Conservation (phyloP, 176 grass and related monocot genomes). For the Luzula sylvatica region DNA sequence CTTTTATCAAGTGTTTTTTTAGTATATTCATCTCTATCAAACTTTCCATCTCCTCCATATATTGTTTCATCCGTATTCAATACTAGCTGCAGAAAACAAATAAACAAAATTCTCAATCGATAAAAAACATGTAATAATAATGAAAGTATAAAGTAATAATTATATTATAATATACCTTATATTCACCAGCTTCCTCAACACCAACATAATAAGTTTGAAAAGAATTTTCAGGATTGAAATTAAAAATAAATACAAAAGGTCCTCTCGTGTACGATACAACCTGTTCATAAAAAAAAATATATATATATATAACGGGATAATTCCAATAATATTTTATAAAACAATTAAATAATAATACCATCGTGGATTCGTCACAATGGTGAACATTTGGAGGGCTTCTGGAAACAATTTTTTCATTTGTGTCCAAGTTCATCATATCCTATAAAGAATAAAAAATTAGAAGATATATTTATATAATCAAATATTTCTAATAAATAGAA, state of each 20-base stretch:
- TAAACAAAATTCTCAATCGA: background rate
- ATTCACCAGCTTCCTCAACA: constrained; percentile 94
- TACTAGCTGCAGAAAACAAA: constrained; percentile 45
- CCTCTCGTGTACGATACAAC: constrained; percentile 75
- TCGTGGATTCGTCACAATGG: constrained; percentile 69
- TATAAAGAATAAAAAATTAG: constrained; percentile 25
- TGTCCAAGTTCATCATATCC: background rate
- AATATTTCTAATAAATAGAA: constrained; percentile 15
- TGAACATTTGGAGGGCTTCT: constrained; percentile 57
- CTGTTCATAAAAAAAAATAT: constrained; percentile 21
- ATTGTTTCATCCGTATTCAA: constrained; percentile 78
- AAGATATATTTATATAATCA: constrained; percentile 10
- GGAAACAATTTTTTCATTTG: constrained; percentile 61
- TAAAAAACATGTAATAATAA: background rate
- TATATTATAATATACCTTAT: constrained; percentile 39
- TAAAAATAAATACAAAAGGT: constrained; percentile 67
- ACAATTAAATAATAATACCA: constrained; percentile 41
- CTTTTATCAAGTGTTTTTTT: constrained; percentile 55
- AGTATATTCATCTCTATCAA: constrained; percentile 45
- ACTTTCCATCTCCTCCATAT: constrained; percentile 62
- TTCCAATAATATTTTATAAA: background rate
- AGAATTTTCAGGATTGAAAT: constrained; percentile 64
- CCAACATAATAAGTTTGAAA: constrained; percentile 50
- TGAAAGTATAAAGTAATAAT: background rate
- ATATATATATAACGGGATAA: background rate